These are phyloP conservation scores for Beverwykella pulmonaria DNA, from an alignment of 495 filamentous ascomycete species.

Conservation along the genomic window DNA sequence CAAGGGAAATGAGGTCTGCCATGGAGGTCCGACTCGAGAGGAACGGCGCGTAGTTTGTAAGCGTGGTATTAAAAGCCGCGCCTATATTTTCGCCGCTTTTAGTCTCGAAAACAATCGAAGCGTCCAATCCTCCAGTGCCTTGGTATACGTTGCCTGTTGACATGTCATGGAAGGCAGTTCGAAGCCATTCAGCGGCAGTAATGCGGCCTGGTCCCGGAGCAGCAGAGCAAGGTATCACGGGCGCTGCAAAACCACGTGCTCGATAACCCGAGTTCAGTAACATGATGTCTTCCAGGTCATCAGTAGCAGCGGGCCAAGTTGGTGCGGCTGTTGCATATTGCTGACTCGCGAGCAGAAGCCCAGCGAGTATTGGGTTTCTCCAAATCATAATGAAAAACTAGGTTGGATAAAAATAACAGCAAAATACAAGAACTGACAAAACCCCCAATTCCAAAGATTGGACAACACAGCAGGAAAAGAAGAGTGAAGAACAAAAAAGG, in stretches of 20 bases:
- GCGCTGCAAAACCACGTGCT: conserved; percentile 56
- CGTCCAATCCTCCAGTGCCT: conserved; percentile 60
- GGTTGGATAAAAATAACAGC: not conserved
- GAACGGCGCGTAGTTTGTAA: conserved; percentile 58
- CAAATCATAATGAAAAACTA: conserved; percentile 15
- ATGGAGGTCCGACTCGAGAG: conserved; percentile 53
- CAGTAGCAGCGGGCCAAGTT: conserved; percentile 62
- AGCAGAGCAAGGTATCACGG: conserved; percentile 61
- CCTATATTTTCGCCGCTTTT: conserved; percentile 58
- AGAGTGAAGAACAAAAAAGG: not conserved
- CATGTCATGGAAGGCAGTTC: conserved; percentile 67
- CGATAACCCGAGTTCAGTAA: conserved; percentile 59
- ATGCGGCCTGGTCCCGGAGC: conserved; percentile 57
- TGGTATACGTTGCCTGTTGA: conserved; percentile 55
- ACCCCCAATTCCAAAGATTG: not conserved
- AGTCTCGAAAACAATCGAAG: conserved; percentile 62
- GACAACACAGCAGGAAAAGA: not conserved
- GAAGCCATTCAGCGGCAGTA: conserved; percentile 64
- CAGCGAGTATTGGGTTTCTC: conserved; percentile 14
- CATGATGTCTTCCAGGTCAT: conserved; percentile 67
- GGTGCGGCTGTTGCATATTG: conserved; percentile 42
- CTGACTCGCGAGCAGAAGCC: conserved; percentile 18
- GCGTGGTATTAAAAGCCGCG: conserved; percentile 58
- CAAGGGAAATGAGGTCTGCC: conserved; percentile 63
- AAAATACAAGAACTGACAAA: not conserved